phyloP scores from a whole-genome alignment of 331 rosid genomes.

The Prunus yedoensis region DNA sequence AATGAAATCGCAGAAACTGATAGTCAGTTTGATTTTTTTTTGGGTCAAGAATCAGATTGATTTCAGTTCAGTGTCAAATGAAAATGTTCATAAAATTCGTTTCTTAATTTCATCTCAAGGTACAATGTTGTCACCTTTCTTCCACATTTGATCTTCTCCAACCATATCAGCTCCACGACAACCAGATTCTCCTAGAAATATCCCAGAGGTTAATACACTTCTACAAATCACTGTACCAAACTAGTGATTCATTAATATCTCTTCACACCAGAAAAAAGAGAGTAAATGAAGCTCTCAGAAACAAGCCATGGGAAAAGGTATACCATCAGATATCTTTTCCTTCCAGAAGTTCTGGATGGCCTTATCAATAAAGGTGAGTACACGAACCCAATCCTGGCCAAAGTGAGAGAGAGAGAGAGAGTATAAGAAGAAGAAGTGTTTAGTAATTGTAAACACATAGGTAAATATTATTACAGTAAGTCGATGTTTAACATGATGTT shows the following conservation, averaged over 20 bases:
- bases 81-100: background rate
- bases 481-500: background rate
- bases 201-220: constrained; percentile 26
- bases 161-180: constrained; percentile 27
- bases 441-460: background rate
- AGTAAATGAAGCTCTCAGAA: background rate
- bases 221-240: constrained; percentile 17
- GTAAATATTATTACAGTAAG: background rate
- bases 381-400: constrained; percentile 65
- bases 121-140: constrained; percentile 34
- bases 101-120: constrained; percentile 44
- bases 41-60: no score
- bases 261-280: background rate
- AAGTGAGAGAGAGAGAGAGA: no score
- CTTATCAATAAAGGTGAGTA: constrained; percentile 57
- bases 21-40: no score
- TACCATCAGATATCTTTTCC: constrained; percentile 51
- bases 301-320: constrained; percentile 24
- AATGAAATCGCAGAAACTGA: background rate
- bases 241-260: constrained; percentile 16
- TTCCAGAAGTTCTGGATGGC: constrained; percentile 60
- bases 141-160: constrained; percentile 33
- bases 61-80: constrained; percentile 2
- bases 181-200: constrained; percentile 40
- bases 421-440: background rate